These are phyloP conservation scores for Sideroxylon spinosum DNA, from an alignment of 179 eudicot species.

Conservation along the genomic window DNA sequence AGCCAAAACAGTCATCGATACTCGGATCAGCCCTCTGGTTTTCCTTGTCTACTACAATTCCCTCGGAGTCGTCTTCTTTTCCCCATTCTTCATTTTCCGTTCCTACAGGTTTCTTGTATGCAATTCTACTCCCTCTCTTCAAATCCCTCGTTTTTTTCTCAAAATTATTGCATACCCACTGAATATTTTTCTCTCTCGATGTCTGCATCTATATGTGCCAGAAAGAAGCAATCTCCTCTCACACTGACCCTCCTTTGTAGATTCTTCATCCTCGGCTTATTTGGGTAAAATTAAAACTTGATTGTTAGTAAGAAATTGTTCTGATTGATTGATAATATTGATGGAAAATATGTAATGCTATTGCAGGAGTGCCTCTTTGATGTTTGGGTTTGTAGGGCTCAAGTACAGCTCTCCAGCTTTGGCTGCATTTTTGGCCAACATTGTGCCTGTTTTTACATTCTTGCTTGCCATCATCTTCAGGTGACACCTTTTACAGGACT, in stretches of 20 bases:
- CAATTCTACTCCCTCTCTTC: background rate
- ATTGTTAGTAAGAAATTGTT: background rate
- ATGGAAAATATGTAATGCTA: background rate
- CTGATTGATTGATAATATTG: background rate
- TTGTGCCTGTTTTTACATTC: constrained; percentile 12
- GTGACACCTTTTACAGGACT: background rate
- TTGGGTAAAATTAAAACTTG: constrained; percentile 17
- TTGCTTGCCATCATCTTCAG: constrained; percentile 11
- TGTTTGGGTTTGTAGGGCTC: background rate
- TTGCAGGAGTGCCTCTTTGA: constrained; percentile 4
- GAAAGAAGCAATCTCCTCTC: constrained; percentile 19
- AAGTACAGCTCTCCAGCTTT: constrained; percentile 11
- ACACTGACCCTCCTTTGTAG: constrained; percentile 19
- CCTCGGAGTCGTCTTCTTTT: constrained; percentile 16
- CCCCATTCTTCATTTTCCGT: constrained; percentile 18
- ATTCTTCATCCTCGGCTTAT: constrained; percentile 23
- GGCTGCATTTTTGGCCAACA: constrained; percentile 12
- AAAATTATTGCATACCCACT: background rate
- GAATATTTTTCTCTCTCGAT: background rate
- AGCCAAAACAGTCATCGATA: constrained; percentile 18
- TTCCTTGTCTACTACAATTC: constrained; percentile 19
- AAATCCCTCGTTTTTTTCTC: background rate
- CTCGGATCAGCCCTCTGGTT: constrained; percentile 19
- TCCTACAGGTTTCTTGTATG: constrained; percentile 14
- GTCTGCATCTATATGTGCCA: background rate